These are phyloP conservation scores for Nigrospora oryzae DNA, from an alignment of 2,329 filamentous ascomycete species.

Conservation along the genomic window DNA sequence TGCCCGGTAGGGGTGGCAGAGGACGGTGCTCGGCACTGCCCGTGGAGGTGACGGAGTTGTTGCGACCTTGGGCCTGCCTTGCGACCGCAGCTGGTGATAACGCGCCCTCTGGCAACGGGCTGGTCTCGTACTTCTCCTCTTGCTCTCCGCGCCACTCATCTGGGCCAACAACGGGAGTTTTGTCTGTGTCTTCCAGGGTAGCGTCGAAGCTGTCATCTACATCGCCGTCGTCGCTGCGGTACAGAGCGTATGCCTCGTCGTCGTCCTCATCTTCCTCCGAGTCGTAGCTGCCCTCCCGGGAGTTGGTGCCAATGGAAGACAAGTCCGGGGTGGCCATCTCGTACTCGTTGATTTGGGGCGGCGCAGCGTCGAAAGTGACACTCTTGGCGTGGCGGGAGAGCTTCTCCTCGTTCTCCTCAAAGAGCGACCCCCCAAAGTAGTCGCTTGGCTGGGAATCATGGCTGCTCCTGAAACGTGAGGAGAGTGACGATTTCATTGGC, in stretches of 20 bases:
- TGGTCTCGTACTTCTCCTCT: slow-evolving; percentile 65
- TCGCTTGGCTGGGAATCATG: slow-evolving; percentile 62
- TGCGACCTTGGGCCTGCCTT: slow-evolving; percentile 51
- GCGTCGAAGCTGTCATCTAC: slow-evolving; percentile 91
- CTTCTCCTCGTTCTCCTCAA: slow-evolving; percentile 50
- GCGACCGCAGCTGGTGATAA: slow-evolving; percentile 34
- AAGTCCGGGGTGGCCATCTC: slow-evolving; percentile 95
- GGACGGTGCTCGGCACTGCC: slow-evolving; percentile 64
- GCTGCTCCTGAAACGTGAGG: slow-evolving; percentile 55
- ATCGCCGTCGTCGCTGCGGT: slow-evolving; percentile 45
- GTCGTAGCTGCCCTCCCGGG: slow-evolving; percentile 88
- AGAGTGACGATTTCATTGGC: slow-evolving; percentile 84
- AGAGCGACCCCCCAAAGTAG: slow-evolving; percentile 58
- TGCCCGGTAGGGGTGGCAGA: slow-evolving; percentile 74
- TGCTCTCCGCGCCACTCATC: slow-evolving; percentile 86
- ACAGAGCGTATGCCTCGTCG: slow-evolving; percentile 48
- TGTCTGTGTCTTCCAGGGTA: slow-evolving; percentile 89
- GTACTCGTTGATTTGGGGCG: slow-evolving; percentile 93
- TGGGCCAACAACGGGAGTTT: slow-evolving; percentile 94
- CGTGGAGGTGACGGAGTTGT: slow-evolving; percentile 69
- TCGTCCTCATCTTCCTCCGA: slow-evolving; percentile 70
- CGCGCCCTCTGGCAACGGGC: slow-evolving; percentile 52
- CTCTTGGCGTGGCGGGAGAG: slow-evolving; percentile 87
- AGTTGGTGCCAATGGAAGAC: slow-evolving; percentile 84
- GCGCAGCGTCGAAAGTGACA: slow-evolving; percentile 90